phyloP scores from a whole-genome alignment of 306 rosid species.

The Erythrophleum fordii region DNA sequence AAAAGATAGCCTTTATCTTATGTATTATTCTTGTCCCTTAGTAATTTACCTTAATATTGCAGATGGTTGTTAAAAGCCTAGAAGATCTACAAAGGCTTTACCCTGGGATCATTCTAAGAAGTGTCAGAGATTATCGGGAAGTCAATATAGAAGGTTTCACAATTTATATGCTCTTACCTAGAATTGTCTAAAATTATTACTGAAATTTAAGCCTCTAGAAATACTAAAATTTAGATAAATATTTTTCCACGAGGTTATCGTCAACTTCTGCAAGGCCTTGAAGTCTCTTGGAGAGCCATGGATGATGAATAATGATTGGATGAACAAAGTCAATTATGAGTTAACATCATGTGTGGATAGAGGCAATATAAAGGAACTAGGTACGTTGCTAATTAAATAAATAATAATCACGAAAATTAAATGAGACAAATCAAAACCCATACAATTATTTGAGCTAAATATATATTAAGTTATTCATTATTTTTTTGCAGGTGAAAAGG shows the following conservation, averaged over 20 bases:
- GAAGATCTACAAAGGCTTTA: conserved; percentile 61
- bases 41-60: too few relatives aligned
- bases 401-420: neutral
- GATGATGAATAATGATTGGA: conserved; percentile 50
- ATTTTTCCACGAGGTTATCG: conserved; percentile 43
- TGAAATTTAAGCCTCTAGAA: too few relatives aligned
- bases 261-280: conserved; percentile 53
- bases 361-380: conserved; percentile 44
- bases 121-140: conserved; percentile 48
- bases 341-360: conserved; percentile 45
- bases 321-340: too few relatives aligned
- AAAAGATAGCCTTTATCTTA: too few relatives aligned
- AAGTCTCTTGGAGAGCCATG: conserved; percentile 66
- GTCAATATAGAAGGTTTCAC: conserved; percentile 49
- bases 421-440: too few relatives aligned
- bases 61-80: conserved; percentile 53
- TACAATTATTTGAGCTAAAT: too few relatives aligned
- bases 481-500: conserved; percentile 48
- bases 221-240: too few relatives aligned
- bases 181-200: too few relatives aligned
- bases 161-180: neutral
- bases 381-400: conserved; percentile 43
- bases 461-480: neutral
- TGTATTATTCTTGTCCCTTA: too few relatives aligned
- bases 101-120: conserved; percentile 49